Conservation (phyloP, 805 yeast species). For the Suhomyces vadensis region DNA sequence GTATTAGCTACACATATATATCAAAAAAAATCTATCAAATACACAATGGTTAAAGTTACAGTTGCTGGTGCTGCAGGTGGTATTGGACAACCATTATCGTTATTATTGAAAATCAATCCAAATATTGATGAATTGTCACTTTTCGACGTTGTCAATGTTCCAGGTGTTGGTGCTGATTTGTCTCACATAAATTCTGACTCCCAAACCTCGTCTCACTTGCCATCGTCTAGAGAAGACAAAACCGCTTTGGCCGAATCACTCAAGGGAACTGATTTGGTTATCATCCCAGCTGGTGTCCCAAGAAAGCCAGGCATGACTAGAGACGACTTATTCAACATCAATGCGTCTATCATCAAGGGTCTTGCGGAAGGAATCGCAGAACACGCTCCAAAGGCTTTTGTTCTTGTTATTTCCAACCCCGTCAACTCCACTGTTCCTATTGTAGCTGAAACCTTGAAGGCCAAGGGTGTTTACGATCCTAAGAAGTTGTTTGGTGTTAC, state of each 20-base stretch:
- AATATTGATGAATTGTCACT: slow-evolving; percentile 66
- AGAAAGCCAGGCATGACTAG: slow-evolving; percentile 95
- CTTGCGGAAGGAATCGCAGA: slow-evolving; percentile 75
- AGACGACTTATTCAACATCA: slow-evolving; percentile 82
- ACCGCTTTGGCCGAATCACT: slow-evolving; percentile 48
- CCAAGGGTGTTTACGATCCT: slow-evolving; percentile 68
- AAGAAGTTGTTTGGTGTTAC: slow-evolving; percentile 83
- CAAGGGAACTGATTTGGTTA: slow-evolving; percentile 47
- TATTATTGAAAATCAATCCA: slow-evolving; percentile 70
- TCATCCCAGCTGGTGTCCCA: slow-evolving; percentile 86
- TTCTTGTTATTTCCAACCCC: slow-evolving; percentile 87
- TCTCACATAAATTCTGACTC: slow-evolving; percentile 78
- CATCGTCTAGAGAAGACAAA: slow-evolving; percentile 51
- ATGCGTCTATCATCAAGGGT: slow-evolving; percentile 75
- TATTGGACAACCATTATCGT: slow-evolving; percentile 89
- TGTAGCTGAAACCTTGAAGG: slow-evolving; percentile 75
- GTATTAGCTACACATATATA: neutral
- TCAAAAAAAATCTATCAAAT: neutral
- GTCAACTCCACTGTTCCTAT: slow-evolving; percentile 93
- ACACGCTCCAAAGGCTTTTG: slow-evolving; percentile 70
- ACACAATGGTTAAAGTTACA: slow-evolving; percentile 65
- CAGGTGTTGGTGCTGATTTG: slow-evolving; percentile 88
- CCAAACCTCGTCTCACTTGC: slow-evolving; percentile 58
- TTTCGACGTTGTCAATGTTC: slow-evolving; percentile 80
- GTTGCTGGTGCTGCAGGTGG: slow-evolving; percentile 94